Conservation (phyloP, 371 early-diverging fungal genomes). For the Umbelopsis sp. region DNA sequence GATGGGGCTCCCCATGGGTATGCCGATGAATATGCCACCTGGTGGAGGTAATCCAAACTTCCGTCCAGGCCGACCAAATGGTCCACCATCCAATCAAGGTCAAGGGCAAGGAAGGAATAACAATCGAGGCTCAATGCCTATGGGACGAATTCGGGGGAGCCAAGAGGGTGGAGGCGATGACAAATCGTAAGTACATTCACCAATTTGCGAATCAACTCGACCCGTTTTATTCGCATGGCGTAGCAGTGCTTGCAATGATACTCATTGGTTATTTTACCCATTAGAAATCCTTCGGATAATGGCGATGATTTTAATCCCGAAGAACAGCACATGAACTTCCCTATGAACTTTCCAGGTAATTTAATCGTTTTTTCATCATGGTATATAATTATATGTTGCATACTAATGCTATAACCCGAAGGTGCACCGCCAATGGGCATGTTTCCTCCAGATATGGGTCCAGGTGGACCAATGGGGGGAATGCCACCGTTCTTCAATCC, state of each 20-base stretch:
- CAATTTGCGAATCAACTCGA: too few species aligned
- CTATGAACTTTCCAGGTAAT: conserved; percentile 14
- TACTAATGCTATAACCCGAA: background rate
- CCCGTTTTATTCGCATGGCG: background rate
- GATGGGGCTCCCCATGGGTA: conserved; percentile 53
- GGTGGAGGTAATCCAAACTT: conserved; percentile 13
- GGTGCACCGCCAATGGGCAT: conserved; percentile 13
- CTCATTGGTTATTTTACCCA: background rate
- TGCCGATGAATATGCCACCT: conserved; percentile 20
- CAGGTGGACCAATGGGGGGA: conserved; percentile 4
- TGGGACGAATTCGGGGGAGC: background rate
- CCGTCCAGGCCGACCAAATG: background rate
- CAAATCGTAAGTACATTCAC: background rate
- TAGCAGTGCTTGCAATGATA: background rate
- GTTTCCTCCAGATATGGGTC: conserved; percentile 14
- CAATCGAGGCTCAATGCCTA: background rate
- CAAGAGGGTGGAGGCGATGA: background rate
- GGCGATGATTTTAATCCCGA: background rate
- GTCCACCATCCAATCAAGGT: background rate
- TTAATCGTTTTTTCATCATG: background rate
- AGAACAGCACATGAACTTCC: conserved; percentile 8
- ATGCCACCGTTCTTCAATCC: conserved; percentile 18
- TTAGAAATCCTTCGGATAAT: background rate
- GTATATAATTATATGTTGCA: background rate
- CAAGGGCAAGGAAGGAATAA: conserved; percentile 10